A percentile compares a stretch with the other conserved stretches of the same genome.
phyloP scores from a whole-genome alignment of 805 yeast species.

The Ogataea pilisensis region DNA sequence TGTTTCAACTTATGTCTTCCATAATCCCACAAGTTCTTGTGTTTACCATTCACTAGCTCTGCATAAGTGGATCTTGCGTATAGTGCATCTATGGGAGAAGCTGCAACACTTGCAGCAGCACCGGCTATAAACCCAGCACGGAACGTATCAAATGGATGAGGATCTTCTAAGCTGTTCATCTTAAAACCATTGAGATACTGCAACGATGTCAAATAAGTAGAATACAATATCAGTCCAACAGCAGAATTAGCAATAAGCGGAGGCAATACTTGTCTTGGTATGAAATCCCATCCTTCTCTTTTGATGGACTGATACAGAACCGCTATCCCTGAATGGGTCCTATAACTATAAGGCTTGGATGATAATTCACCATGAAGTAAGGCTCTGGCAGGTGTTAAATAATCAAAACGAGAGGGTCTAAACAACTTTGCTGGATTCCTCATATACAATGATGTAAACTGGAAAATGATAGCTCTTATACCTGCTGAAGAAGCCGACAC shows the following conservation, averaged over 20 bases:
- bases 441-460: conserved; percentile 70
- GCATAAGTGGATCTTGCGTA: conserved; percentile 75
- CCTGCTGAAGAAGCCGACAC: conserved; percentile 86
- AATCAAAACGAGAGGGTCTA: conserved; percentile 87
- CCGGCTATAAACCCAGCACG: conserved; percentile 86
- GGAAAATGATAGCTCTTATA: conserved; percentile 76
- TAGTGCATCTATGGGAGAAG: conserved; percentile 92
- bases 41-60: conserved; percentile 64
- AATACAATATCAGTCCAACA: conserved; percentile 83
- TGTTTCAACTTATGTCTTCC: conserved; percentile 64
- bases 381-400: conserved; percentile 63
- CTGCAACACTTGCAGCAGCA: conserved; percentile 79
- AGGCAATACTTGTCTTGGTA: conserved; percentile 82
- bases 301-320: conserved; percentile 65
- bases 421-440: conserved; percentile 83
- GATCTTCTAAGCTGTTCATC: conserved; percentile 23
- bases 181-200: conserved; percentile 32
- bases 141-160: conserved; percentile 52
- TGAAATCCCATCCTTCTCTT: conserved; percentile 79
- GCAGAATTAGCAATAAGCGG: conserved; percentile 85
- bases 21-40: conserved; percentile 74
- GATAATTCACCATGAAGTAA: conserved; percentile 41
- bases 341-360: conserved; percentile 46
- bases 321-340: conserved; percentile 78
- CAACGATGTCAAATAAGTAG: conserved; percentile 65